A percentile compares a stretch with the other conserved stretches of the same genome.
Evolutionary conservation across 495 filamentous ascomycete genomes (phyloP).

Genomic region (Penicillium tannophilum): DNA sequence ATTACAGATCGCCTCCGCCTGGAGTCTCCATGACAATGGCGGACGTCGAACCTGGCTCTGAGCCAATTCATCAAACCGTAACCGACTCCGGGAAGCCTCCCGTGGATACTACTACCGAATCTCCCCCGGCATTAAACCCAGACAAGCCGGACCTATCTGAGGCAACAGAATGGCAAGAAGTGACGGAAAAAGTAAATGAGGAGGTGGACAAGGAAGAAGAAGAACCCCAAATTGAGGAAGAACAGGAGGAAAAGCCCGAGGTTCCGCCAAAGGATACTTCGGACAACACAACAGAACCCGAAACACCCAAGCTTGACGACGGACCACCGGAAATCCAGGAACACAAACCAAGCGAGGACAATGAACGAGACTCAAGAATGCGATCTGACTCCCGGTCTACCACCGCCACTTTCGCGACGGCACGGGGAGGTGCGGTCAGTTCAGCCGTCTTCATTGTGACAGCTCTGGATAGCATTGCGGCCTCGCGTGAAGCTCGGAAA

Average conservation of each 20-base stretch:
- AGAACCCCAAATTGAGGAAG: constrained; percentile 7
- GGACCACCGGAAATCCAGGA: constrained; percentile 29
- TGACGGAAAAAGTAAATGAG: constrained; percentile 27
- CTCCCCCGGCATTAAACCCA: constrained; percentile 29
- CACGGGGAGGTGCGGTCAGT: constrained; percentile 67
- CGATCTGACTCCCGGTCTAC: constrained; percentile 64
- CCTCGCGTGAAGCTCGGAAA: constrained; percentile 82
- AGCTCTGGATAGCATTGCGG: constrained; percentile 85
- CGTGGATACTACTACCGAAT: constrained; percentile 33
- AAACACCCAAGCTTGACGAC: constrained; percentile 13
- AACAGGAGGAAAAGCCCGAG: constrained; percentile 24
- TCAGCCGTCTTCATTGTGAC: constrained; percentile 94
- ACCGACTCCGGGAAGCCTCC: constrained; percentile 36
- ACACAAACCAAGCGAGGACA: constrained; percentile 32
- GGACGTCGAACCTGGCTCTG: constrained; percentile 46
- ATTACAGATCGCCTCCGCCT: constrained; percentile 31
- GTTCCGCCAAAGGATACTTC: constrained; percentile 28
- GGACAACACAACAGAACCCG: constrained; percentile 12
- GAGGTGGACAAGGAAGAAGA: constrained; percentile 22
- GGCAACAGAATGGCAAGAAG: constrained; percentile 33
- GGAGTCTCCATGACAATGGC: constrained; percentile 49
- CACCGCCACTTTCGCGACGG: constrained; percentile 53
- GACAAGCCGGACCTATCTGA: constrained; percentile 37
- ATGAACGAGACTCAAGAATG: constrained; percentile 36
- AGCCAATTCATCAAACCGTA: constrained; percentile 33